Percentiles rank a stretch among this genome's conserved stretches.
phyloP scores from a whole-genome alignment of 768 basidiomycete genomes.

The Pleurotus pulmonarius region DNA sequence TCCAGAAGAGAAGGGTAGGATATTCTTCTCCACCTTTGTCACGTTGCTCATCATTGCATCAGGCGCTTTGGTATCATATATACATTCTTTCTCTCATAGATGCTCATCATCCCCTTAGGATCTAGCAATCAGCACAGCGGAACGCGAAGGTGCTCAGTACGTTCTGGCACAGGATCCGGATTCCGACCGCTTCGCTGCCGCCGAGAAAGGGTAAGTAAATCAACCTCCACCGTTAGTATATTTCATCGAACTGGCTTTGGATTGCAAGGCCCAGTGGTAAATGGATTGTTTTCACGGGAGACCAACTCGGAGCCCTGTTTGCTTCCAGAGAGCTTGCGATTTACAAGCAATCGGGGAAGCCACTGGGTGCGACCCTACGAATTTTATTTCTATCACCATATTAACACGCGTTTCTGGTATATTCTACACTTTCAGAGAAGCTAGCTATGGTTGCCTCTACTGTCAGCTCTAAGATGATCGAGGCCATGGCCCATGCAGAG shows the following conservation, averaged over 20 bases:
- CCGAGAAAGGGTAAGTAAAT: slow-evolving; percentile 53
- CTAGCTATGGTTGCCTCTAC: slow-evolving; percentile 87
- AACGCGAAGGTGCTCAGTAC: slow-evolving; percentile 47
- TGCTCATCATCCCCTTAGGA: slow-evolving; percentile 40
- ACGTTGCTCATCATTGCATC: slow-evolving; percentile 13
- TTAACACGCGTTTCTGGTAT: no score
- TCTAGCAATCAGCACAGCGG: slow-evolving; percentile 64
- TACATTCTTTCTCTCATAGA: slow-evolving; percentile 5
- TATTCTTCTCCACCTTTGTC: slow-evolving; percentile 13
- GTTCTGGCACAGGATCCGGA: slow-evolving; percentile 91
- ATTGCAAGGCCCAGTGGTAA: slow-evolving; percentile 38
- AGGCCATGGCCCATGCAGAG: slow-evolving; percentile 67
- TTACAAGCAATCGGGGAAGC: slow-evolving; percentile 38
- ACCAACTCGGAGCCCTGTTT: slow-evolving; percentile 68
- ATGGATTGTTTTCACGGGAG: slow-evolving; percentile 79
- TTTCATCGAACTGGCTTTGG: slow-evolving; percentile 9
- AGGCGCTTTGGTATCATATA: slow-evolving; percentile 44
- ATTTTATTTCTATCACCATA: no score
- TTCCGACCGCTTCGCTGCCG: slow-evolving; percentile 78
- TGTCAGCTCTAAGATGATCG: slow-evolving; percentile 89
- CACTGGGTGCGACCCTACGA: slow-evolving; percentile 8
- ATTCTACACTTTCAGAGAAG: slow-evolving; percentile 33
- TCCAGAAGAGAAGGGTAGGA: slow-evolving; percentile 81
- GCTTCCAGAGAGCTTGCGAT: slow-evolving; percentile 37
- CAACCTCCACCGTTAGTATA: not conserved